These are phyloP conservation scores for Chytriomyces confervae DNA, from an alignment of 192 early-diverging fungal genomes.

Conservation along the genomic window DNA sequence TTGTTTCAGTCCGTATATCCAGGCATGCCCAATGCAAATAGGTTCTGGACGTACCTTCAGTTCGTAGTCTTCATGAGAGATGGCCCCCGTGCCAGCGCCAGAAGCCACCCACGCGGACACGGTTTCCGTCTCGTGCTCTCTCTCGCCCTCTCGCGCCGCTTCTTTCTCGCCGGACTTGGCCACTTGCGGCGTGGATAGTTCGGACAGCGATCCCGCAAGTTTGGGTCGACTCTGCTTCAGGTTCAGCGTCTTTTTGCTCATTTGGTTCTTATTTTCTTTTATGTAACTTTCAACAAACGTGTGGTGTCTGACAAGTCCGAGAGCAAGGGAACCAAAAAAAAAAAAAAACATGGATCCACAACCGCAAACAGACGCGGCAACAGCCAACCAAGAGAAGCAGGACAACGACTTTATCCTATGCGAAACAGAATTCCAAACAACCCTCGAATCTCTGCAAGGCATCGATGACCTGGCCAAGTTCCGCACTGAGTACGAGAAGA, in stretches of 20 bases:
- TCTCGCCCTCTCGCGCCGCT: neutral
- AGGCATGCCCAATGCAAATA: too few species aligned
- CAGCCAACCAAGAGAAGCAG: conserved; percentile 21
- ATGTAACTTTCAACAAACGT: neutral
- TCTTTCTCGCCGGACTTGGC: neutral
- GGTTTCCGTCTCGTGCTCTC: too few species aligned
- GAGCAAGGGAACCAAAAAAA: too few species aligned
- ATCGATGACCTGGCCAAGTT: conserved; percentile 38
- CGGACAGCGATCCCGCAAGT: neutral
- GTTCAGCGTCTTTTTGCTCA: neutral
- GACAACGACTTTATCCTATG: conserved; percentile 26
- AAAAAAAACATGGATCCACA: too few species aligned
- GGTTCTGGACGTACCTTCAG: neutral
- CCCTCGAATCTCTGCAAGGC: conserved; percentile 19
- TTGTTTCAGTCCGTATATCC: too few species aligned
- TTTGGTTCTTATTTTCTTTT: neutral
- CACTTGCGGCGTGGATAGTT: neutral
- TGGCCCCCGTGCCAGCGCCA: neutral
- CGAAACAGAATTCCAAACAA: conserved; percentile 37
- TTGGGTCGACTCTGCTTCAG: neutral
- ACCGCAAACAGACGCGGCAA: too few species aligned
- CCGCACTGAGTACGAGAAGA: conserved; percentile 58
- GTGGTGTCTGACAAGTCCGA: too few species aligned
- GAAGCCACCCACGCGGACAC: neutral
- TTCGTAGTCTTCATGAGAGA: neutral